A percentile compares a stretch with the other conserved stretches of the same genome.
These are phyloP conservation scores for Lachancea dasiensis DNA, from an alignment of 805 yeast species.

Conservation along the genomic window DNA sequence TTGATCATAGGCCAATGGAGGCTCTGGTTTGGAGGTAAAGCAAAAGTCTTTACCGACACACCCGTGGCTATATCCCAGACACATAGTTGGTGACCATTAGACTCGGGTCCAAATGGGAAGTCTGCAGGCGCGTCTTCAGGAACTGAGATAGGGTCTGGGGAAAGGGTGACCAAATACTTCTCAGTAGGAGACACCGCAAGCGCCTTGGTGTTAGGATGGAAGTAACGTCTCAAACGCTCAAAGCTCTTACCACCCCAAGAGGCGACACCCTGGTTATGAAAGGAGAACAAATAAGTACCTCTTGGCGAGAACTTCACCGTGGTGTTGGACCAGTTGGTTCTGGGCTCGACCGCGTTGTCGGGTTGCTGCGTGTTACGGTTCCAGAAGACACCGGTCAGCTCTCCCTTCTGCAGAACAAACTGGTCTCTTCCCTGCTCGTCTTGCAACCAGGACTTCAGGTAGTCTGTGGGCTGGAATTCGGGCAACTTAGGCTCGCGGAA, in stretches of 20 bases:
- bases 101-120: slow-evolving; percentile 80
- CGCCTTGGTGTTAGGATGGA: slow-evolving; percentile 84
- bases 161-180: slow-evolving; percentile 81
- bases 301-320: slow-evolving; percentile 88
- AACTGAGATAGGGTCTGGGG: slow-evolving; percentile 72
- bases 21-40: slow-evolving; percentile 63
- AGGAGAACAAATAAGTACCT: slow-evolving; percentile 81
- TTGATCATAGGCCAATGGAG: slow-evolving; percentile 94
- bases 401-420: slow-evolving; percentile 70
- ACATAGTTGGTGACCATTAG: slow-evolving; percentile 88
- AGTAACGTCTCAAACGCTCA: slow-evolving; percentile 65
- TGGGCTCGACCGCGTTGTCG: slow-evolving; percentile 70
- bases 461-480: slow-evolving; percentile 68
- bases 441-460: slow-evolving; percentile 84
- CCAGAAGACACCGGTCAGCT: slow-evolving; percentile 83
- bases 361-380: slow-evolving; percentile 65
- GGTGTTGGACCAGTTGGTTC: slow-evolving; percentile 81
- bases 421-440: slow-evolving; percentile 90
- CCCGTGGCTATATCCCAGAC: slow-evolving; percentile 89
- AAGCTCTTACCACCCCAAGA: slow-evolving; percentile 91
- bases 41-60: slow-evolving; percentile 82
- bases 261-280: slow-evolving; percentile 92
- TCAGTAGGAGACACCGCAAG: slow-evolving; percentile 92
- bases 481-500: slow-evolving; percentile 70
- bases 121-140: slow-evolving; percentile 56